Conservation (phyloP, 1,284 basidiomycete genomes). For the Cryptococcus maquisensis region DNA sequence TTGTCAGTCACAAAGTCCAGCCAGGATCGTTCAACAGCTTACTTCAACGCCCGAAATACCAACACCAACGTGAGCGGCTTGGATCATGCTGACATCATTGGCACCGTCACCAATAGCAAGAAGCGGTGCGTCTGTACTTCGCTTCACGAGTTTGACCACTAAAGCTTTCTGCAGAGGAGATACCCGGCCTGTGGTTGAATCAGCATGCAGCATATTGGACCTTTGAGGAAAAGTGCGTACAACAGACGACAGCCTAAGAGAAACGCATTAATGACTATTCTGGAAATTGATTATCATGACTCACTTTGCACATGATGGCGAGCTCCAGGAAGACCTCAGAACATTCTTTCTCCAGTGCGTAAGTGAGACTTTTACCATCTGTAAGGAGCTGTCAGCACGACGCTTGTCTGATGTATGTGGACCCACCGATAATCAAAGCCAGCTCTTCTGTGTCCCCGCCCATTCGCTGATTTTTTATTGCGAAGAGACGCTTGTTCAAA, state of each 20-base stretch:
- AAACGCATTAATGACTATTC: neutral
- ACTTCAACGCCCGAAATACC: conserved; percentile 98
- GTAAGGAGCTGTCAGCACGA: neutral
- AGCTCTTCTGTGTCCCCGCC: conserved; percentile 91
- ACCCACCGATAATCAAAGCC: conserved; percentile 84
- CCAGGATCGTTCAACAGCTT: conserved; percentile 17
- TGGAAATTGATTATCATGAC: conserved; percentile 1
- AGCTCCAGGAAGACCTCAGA: conserved; percentile 86
- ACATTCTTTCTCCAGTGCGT: conserved; percentile 87
- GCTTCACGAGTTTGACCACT: conserved; percentile 97
- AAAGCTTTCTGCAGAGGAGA: conserved; percentile 97
- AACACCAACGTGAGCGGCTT: conserved; percentile 68
- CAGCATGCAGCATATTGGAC: neutral
- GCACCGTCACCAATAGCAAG: conserved; percentile 78
- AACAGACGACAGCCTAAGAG: conserved; percentile 81
- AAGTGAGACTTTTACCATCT: conserved; percentile 94
- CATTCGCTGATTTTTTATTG: conserved; percentile 87
- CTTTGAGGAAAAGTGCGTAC: conserved; percentile 53
- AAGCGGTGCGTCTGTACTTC: conserved; percentile 84
- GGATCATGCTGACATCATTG: conserved; percentile 61
- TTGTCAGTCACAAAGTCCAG: neutral
- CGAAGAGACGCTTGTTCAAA: conserved; percentile 77
- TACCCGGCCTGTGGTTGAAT: conserved; percentile 67
- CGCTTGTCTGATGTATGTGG: neutral
- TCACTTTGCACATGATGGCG: conserved; percentile 87